These are phyloP conservation scores for Macrolepiota fuliginosa DNA, from an alignment of 768 basidiomycete species.

Conservation along the genomic window DNA sequence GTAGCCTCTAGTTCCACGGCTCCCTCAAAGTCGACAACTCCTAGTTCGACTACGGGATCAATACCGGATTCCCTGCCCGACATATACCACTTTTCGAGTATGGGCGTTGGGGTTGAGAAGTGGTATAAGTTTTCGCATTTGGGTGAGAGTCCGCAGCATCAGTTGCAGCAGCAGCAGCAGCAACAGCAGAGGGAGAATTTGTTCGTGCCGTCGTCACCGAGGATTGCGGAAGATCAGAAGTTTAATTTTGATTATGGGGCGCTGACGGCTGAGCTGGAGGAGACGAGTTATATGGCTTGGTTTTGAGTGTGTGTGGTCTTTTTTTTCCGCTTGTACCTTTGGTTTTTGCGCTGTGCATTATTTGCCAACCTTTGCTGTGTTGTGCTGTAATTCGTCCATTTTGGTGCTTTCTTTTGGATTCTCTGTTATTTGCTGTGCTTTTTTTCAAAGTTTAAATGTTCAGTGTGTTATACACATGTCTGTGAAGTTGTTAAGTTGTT, in stretches of 20 bases:
- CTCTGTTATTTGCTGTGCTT: too few relatives aligned
- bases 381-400: too few relatives aligned
- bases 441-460: too few relatives aligned
- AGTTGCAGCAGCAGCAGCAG: constrained; percentile 8
- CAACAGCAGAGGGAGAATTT: constrained; percentile 30
- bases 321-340: not conserved
- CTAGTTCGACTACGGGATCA: not conserved
- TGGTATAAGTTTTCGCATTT: constrained; percentile 30
- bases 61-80: constrained; percentile 36
- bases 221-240: constrained; percentile 51
- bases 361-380: too few relatives aligned
- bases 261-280: constrained; percentile 50
- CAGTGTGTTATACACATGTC: too few relatives aligned
- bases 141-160: not conserved
- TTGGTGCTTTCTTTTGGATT: too few relatives aligned
- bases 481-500: too few relatives aligned
- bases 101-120: constrained; percentile 40
- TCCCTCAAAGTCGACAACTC: constrained; percentile 3
- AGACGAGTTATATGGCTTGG: constrained; percentile 70
- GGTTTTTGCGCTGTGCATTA: too few relatives aligned
- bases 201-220: constrained; percentile 44
- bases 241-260: constrained; percentile 67
- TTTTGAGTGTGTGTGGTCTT: constrained; percentile 35
- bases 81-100: constrained; percentile 43
- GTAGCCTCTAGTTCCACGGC: not conserved